phyloP scores from a whole-genome alignment of 768 basidiomycete species.

The Boletus patriciae region DNA sequence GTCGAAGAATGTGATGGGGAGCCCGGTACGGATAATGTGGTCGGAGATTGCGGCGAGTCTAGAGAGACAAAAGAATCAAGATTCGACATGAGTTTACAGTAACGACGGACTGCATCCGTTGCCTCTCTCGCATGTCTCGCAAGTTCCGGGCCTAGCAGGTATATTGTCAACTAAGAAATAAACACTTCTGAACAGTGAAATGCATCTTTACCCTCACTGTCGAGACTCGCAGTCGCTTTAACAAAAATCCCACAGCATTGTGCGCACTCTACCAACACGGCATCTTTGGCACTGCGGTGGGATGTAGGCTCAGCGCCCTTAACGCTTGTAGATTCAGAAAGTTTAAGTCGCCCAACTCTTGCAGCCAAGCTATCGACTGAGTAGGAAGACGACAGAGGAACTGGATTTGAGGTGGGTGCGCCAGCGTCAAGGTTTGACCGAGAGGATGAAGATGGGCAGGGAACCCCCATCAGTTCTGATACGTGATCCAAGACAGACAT shows the following conservation, averaged over 20 bases:
- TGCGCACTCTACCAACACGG: conserved; percentile 37
- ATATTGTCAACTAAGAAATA: background rate
- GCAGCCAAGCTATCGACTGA: conserved; percentile 20
- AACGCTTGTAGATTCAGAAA: conserved; percentile 11
- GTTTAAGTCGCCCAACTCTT: conserved; percentile 21
- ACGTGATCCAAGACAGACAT: conserved; percentile 49
- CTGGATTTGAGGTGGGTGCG: background rate
- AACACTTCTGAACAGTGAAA: background rate
- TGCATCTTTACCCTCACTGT: conserved; percentile 12
- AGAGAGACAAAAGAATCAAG: conserved; percentile 9
- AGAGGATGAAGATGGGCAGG: conserved; percentile 5
- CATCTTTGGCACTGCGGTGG: conserved; percentile 4
- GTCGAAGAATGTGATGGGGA: background rate
- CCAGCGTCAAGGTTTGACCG: background rate
- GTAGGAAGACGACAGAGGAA: background rate
- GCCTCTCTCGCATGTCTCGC: conserved; percentile 22
- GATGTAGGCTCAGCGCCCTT: background rate
- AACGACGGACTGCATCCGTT: conserved; percentile 17
- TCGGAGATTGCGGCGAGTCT: background rate
- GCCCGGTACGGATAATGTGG: background rate
- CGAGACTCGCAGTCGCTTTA: conserved; percentile 42
- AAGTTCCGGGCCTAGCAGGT: conserved; percentile 15
- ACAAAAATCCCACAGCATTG: conserved; percentile 44
- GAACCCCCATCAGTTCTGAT: conserved; percentile 38
- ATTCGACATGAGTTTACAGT: conserved; percentile 16